These are phyloP conservation scores for Globisporangium carolinianum DNA, from an alignment of 352 stramenopile genomes.

Conservation along the genomic window DNA sequence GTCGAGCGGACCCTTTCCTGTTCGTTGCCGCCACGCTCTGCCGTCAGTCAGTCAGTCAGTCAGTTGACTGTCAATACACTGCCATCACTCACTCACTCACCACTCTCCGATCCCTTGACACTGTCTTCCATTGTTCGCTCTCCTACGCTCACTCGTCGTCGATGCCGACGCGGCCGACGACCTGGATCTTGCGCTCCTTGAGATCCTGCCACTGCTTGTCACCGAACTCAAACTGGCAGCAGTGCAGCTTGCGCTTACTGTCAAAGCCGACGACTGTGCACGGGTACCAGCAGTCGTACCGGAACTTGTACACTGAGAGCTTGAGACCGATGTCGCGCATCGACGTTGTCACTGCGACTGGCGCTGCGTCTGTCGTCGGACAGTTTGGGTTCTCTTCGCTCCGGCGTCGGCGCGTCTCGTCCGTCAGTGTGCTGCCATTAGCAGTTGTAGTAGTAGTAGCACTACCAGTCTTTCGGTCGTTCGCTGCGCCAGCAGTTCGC, in stretches of 20 bases:
- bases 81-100: too few relatives aligned
- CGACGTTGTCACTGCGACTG: constrained; percentile 31
- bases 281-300: constrained; percentile 78
- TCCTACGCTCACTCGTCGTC: constrained; percentile 1
- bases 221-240: constrained; percentile 73
- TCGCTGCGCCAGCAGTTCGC: background rate
- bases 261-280: constrained; percentile 74
- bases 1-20: too few relatives aligned
- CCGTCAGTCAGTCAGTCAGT: too few relatives aligned
- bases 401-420: background rate
- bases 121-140: too few relatives aligned
- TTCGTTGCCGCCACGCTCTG: too few relatives aligned
- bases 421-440: background rate
- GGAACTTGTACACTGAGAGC: constrained; percentile 64
- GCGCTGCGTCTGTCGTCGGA: background rate
- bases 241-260: constrained; percentile 61
- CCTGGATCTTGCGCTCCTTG: constrained; percentile 34
- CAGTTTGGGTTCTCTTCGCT: constrained; percentile 3
- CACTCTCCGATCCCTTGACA: too few relatives aligned
- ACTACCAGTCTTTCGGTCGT: background rate
- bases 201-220: constrained; percentile 81
- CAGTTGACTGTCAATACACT: too few relatives aligned
- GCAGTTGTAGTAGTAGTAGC: background rate
- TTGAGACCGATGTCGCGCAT: constrained; percentile 59
- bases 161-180: constrained; percentile 23